Evolutionary conservation across 306 rosid species (phyloP).

Genomic region (Cucurbita ficifolia): DNA sequence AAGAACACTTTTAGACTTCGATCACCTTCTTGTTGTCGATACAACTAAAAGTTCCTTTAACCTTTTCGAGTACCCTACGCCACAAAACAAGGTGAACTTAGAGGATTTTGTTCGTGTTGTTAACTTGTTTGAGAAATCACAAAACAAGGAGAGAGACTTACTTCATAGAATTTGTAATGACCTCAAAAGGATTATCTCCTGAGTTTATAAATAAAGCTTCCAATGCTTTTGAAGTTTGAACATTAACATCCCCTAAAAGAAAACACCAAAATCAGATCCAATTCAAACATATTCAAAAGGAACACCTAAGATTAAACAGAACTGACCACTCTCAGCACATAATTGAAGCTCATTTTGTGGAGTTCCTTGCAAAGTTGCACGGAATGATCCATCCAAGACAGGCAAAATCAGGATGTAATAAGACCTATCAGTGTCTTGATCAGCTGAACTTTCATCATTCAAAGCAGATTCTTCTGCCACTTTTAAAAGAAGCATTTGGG

Average conservation of each 20-base stretch:
- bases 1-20: not conserved
- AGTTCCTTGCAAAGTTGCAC: slow-evolving; percentile 52
- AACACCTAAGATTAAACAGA: not conserved
- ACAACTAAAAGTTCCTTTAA: slow-evolving; percentile 38
- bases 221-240: slow-evolving; percentile 36
- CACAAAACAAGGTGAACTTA: not conserved
- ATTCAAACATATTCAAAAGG: not conserved
- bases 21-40: slow-evolving; percentile 38
- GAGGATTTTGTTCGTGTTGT: not conserved
- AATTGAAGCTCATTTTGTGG: slow-evolving; percentile 38
- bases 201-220: slow-evolving; percentile 53
- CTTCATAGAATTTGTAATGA: slow-evolving; percentile 47
- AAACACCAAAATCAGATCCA: not conserved
- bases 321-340: slow-evolving; percentile 59
- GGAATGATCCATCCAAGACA: slow-evolving; percentile 54
- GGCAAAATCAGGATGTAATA: slow-evolving; percentile 53
- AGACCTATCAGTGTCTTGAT: slow-evolving; percentile 13
- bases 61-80: slow-evolving; percentile 49
- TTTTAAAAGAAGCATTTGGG: slow-evolving; percentile 63
- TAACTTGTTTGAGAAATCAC: not conserved
- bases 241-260: slow-evolving; percentile 37
- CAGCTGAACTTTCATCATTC: slow-evolving; percentile 19
- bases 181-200: slow-evolving; percentile 56
- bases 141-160: slow-evolving; percentile 4
- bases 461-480: slow-evolving; percentile 27